Base-by-base conservation (phyloP, 257 asterid species). In the Scutellaria barbata region DNA sequence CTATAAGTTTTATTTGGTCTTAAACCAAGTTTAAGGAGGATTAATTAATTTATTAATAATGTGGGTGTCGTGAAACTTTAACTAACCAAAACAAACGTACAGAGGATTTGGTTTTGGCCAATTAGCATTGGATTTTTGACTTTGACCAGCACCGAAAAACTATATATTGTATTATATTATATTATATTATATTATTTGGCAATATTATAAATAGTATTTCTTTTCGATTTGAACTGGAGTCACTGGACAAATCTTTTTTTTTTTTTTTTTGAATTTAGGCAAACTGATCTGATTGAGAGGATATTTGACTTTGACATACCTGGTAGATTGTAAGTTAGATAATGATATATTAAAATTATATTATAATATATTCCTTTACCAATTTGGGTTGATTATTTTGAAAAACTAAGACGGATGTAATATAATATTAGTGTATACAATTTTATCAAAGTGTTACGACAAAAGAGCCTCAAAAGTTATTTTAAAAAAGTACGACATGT, bases 131-230 rank as follows among this genome's bases (percentile, higher is more conserved):
- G 1, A 62, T 55, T 39, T 52, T 53, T 57, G 58, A 79, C 75
- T 51, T 70, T 71, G 77, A 68, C 83, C 54, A 13, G 35, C 73
- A 54, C 60, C 63, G 10, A 51, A 17, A 60, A 71, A 10, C 6
- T 33, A 54, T 54, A 53, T 18, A 9, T 18, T 46, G 10, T n/a
- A 46, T 10, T 46, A 7, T 41, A 4, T 6, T 30, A 30, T 30
- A 30, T 30, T 30, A 1, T 30, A 30, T 2, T 30, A 30, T 30
- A 4, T 30, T 30, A 30, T 30, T 30, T 30, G 25, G 35, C 5
- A 3, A 30, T 30, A 30, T 22, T 22, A 22, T 30, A 30, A 30
- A 30, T 30, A 22, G 2, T 22, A 30, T 30, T 30, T 30, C 35
- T 30, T 30, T 30, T 30, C 2, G 35, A 30, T 30, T 30, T 4